Evolutionary conservation across 2,329 filamentous ascomycete genomes (phyloP).

Genomic region (Lasiodiplodia theobromae): DNA sequence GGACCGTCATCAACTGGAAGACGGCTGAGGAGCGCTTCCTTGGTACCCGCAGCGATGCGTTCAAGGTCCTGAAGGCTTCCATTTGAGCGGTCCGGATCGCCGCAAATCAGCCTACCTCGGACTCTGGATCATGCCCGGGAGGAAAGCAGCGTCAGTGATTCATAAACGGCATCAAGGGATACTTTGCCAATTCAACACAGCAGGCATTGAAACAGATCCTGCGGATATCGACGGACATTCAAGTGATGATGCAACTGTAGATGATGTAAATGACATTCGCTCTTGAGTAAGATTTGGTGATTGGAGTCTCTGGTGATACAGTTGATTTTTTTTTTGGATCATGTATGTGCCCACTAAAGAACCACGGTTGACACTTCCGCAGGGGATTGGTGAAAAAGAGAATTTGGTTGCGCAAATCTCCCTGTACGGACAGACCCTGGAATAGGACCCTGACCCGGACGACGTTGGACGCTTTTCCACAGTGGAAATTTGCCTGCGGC

Average conservation of each 20-base stretch:
- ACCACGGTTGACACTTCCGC: no score
- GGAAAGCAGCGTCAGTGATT: neutral
- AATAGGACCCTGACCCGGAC: no score
- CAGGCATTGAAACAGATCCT: neutral
- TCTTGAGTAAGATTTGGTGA: neutral
- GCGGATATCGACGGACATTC: neutral
- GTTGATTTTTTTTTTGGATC: neutral
- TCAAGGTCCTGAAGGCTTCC: constrained; percentile 46
- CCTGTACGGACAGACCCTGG: no score
- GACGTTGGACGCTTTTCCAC: no score
- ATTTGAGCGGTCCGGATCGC: constrained; percentile 25
- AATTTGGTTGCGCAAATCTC: no score
- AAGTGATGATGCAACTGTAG: neutral
- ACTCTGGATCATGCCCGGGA: neutral
- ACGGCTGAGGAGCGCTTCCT: constrained; percentile 69
- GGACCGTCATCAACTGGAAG: constrained; percentile 82
- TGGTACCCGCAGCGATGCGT: constrained; percentile 51
- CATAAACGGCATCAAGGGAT: neutral
- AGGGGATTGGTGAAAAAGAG: no score
- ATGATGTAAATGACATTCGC: constrained; percentile 7
- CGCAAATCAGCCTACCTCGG: neutral
- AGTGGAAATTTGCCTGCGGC: no score
- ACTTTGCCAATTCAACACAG: neutral
- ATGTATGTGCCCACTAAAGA: no score
- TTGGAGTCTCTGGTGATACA: neutral